Percentiles rank a stretch among this genome's conserved stretches.
Conservation (phyloP, 306 rosid species). For the Trichosanthes cucumerina region DNA sequence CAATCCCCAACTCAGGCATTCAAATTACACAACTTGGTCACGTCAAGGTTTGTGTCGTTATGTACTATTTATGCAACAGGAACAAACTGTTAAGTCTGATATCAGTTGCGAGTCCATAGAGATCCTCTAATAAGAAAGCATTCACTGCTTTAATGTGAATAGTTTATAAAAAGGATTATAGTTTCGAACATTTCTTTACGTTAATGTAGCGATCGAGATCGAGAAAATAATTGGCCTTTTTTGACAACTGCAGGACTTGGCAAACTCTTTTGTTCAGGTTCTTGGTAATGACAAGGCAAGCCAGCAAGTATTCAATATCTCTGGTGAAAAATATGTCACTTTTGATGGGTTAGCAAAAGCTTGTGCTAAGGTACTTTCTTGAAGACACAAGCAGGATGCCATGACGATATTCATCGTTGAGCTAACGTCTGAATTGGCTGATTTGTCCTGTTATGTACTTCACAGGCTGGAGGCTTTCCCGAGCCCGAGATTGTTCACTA, state of each 20-base stretch:
- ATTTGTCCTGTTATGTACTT: slow-evolving; percentile 1
- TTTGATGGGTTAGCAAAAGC: slow-evolving; percentile 94
- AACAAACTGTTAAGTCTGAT: neutral
- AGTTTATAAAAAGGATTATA: neutral
- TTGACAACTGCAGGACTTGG: slow-evolving; percentile 63
- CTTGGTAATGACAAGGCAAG: slow-evolving; percentile 85
- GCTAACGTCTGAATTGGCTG: neutral
- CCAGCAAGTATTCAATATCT: slow-evolving; percentile 83
- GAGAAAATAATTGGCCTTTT: slow-evolving; percentile 3
- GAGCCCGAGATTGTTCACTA: slow-evolving; percentile 91
- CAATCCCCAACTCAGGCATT: slow-evolving; percentile 73
- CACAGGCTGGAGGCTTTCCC: slow-evolving; percentile 87
- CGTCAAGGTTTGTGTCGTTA: slow-evolving; percentile 46
- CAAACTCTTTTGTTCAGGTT: slow-evolving; percentile 62
- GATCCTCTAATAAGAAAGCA: neutral
- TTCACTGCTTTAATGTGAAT: neutral
- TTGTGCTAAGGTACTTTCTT: slow-evolving; percentile 67
- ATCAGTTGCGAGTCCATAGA: neutral
- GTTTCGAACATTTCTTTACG: neutral
- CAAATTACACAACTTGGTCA: slow-evolving; percentile 96
- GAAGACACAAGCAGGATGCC: neutral
- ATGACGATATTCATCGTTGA: neutral
- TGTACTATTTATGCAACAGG: neutral
- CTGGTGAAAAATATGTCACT: slow-evolving; percentile 85
- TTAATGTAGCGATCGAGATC: neutral